A percentile compares a stretch with the other conserved stretches of the same genome.
phyloP scores from a whole-genome alignment of 2,329 filamentous ascomycete species.

The Fonsecaea monophora region DNA sequence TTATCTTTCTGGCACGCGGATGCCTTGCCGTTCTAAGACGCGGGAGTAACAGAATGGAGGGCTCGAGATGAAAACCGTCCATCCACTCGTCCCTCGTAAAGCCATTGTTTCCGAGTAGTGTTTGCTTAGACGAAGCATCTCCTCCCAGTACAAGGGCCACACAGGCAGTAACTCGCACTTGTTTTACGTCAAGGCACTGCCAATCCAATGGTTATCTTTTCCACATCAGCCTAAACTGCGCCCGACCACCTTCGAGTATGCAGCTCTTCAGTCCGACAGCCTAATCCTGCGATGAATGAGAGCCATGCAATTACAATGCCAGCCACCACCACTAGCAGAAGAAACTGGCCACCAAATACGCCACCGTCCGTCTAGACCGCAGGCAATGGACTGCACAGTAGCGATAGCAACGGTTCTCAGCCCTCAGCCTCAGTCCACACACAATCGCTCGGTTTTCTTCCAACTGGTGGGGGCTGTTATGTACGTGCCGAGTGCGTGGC shows the following conservation, averaged over 20 bases:
- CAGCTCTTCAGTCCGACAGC: not conserved
- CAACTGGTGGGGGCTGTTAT: not conserved
- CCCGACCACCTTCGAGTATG: not conserved
- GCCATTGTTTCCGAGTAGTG: too few relatives aligned
- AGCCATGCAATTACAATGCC: too few relatives aligned
- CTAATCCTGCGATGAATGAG: too few relatives aligned
- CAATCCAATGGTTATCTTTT: not conserved
- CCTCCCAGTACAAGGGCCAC: not conserved
- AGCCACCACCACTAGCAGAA: not conserved
- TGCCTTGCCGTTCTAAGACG: too few relatives aligned
- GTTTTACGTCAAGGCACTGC: not conserved
- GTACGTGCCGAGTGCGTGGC: not conserved
- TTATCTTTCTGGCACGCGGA: too few relatives aligned
- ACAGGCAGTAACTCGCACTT: not conserved
- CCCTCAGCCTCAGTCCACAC: not conserved
- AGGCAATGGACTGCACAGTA: not conserved
- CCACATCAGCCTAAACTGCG: not conserved
- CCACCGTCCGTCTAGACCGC: not conserved
- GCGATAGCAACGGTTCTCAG: not conserved
- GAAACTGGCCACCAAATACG: not conserved
- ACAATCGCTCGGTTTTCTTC: not conserved
- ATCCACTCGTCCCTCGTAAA: too few relatives aligned
- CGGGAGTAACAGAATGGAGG: too few relatives aligned
- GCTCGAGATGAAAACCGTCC: too few relatives aligned
- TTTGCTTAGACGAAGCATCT: not conserved